Evolutionary conservation across 164 flowering plant species (phyloP), one percentile per base, ranked within the genome.

Genomic region (Saururus chinensis): DNA sequence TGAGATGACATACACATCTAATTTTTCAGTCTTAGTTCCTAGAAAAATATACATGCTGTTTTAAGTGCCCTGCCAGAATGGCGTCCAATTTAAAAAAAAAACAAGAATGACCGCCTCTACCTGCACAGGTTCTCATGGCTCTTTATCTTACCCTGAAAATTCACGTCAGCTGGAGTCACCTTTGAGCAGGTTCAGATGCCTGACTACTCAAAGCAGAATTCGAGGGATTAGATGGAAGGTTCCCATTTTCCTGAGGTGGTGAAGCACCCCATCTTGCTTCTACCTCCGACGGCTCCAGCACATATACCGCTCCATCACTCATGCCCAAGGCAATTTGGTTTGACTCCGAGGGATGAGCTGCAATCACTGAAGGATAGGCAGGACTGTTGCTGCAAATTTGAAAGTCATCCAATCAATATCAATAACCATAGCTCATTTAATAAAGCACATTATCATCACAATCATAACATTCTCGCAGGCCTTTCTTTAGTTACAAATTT

Each of bases 311-410:
- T 22, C 92, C 87, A 55, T 86, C 92, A n/a, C 75, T 84, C 82
- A 86, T 75, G 23, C 92, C 89, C 22, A 86, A 76, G 0, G 89
- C 89, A 48, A 86, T 70, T 71, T 86, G 92, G 60, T 81, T 81
- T 9, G 89, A 76, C 54, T 86, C 92, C 1, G 79, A 70, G 35
- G 92, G 92, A 64, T 86, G 89, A 25, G 87, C 83, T 1, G 89
- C 86, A 26, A 86, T 76, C 19, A 84, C 87, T 54, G 70, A 37
- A n/a, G 92, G 89, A 61, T 71, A 77, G 14, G 66, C 78, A 21
- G 35, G 24, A 56, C 64, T 67, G 52, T 64, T 70, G 77, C 81
- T 59, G 65, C 67, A 69, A 61, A 24, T 53, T 23, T 1, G 22
- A 53, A 20, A 20, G 20, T 53, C 56, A 20, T 20, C 20, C 56